Conservation (phyloP, 768 basidiomycete genomes). For the Lactarius quietus region DNA sequence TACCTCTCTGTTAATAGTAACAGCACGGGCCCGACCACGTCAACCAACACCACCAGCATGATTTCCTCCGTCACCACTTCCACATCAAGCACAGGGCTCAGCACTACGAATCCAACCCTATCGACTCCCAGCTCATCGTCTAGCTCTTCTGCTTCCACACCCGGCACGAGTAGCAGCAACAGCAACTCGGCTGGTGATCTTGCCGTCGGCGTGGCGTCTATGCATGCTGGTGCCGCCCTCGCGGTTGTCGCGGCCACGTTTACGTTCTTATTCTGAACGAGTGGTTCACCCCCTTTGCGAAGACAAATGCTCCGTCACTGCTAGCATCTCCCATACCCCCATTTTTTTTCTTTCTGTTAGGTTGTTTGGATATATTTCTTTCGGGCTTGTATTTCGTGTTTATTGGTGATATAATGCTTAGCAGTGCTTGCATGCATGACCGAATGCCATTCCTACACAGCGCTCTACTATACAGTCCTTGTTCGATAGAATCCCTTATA, state of each 20-base stretch:
- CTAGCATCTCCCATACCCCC: constrained; percentile 1
- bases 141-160: background rate
- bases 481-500: background rate
- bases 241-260: constrained; percentile 18
- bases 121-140: background rate
- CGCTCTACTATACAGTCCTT: background rate
- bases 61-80: background rate
- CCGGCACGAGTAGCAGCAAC: background rate
- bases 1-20: background rate
- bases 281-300: background rate
- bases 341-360: background rate
- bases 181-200: constrained; percentile 1
- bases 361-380: background rate
- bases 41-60: background rate
- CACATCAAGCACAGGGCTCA: background rate
- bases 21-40: background rate
- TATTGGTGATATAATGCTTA: background rate
- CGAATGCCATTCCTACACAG: background rate
- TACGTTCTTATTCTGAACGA: constrained; percentile 19
- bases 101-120: background rate
- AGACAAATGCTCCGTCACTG: background rate
- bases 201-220: constrained; percentile 7
- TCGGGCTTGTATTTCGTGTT: background rate
- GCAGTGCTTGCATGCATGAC: background rate
- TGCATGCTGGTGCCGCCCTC: constrained; percentile 17